A percentile compares a stretch with the other conserved stretches of the same genome.
phyloP scores from a whole-genome alignment of 768 basidiomycete genomes.

The Boletellus ananas region DNA sequence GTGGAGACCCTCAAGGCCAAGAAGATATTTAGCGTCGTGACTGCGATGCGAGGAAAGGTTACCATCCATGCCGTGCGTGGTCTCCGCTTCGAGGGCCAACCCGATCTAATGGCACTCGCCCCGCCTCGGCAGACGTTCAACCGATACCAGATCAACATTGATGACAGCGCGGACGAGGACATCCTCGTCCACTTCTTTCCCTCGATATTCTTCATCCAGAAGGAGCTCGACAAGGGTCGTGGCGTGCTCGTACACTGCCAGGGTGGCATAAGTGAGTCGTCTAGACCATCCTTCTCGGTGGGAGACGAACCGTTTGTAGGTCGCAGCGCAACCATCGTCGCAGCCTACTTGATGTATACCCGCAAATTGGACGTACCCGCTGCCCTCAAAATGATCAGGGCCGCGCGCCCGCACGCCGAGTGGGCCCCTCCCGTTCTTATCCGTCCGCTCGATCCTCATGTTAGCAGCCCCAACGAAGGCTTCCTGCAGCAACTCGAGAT shows the following conservation, averaged over 20 bases:
- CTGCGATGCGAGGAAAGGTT: slow-evolving; percentile 67
- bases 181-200: slow-evolving; percentile 74
- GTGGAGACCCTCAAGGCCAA: slow-evolving; percentile 56
- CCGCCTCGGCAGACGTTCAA: slow-evolving; percentile 60
- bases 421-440: slow-evolving; percentile 36
- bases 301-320: slow-evolving; percentile 39
- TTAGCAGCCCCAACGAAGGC: slow-evolving; percentile 74
- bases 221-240: slow-evolving; percentile 67
- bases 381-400: slow-evolving; percentile 67
- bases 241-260: slow-evolving; percentile 89
- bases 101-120: not conserved
- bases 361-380: slow-evolving; percentile 50
- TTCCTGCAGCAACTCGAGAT: slow-evolving; percentile 80
- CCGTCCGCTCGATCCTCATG: slow-evolving; percentile 1
- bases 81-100: not conserved
- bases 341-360: slow-evolving; percentile 85
- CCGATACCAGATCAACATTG: slow-evolving; percentile 72
- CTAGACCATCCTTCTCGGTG: not conserved
- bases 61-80: slow-evolving; percentile 58
- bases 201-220: slow-evolving; percentile 79
- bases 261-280: slow-evolving; percentile 75
- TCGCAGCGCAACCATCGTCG: slow-evolving; percentile 79
- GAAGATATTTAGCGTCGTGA: slow-evolving; percentile 73
- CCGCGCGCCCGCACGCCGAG: slow-evolving; percentile 67
- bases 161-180: slow-evolving; percentile 74